Percentiles rank a stretch among this genome's conserved stretches.
Evolutionary conservation across 441 rosid genomes (phyloP).

Genomic region (Omphalea diandra): DNA sequence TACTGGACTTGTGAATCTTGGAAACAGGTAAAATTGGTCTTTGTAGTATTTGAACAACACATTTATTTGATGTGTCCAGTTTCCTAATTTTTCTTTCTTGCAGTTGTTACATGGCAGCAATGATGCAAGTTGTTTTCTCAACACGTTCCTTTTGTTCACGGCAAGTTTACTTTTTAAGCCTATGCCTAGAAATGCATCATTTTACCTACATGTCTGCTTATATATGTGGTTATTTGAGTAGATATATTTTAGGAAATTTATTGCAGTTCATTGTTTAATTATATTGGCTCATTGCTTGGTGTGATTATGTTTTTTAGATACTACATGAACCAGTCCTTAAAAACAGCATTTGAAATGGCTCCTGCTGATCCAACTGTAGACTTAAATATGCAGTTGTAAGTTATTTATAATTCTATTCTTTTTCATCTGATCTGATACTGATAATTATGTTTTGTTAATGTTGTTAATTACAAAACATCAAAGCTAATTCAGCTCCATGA

Average conservation of each 20-base stretch:
- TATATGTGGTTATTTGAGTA: no score
- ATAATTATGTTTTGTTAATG: not conserved
- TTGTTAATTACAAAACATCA: not conserved
- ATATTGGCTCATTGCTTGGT: conserved; percentile 13
- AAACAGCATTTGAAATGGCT: conserved; percentile 77
- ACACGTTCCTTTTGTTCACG: conserved; percentile 63
- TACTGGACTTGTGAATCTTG: conserved; percentile 95
- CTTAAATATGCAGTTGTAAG: conserved; percentile 95
- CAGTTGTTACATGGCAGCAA: conserved; percentile 99
- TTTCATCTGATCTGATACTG: conserved; percentile 7
- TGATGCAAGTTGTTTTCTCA: conserved; percentile 93
- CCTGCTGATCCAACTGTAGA: conserved; percentile 98
- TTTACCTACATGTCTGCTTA: no score
- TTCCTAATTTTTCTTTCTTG: conserved; percentile 28
- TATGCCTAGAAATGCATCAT: not conserved
- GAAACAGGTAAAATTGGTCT: conserved; percentile 69
- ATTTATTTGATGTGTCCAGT: conserved; percentile 12
- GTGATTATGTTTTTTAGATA: conserved; percentile 50
- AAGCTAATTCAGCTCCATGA: not conserved
- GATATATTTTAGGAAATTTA: no score
- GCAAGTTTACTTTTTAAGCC: conserved; percentile 35
- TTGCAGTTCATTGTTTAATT: conserved; percentile 15
- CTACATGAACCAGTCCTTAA: conserved; percentile 62
- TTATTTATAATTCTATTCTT: conserved; percentile 23
- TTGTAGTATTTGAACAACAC: conserved; percentile 5